These are phyloP conservation scores for Echium plantagineum DNA, from an alignment of 257 asterid genomes.

Conservation along the genomic window DNA sequence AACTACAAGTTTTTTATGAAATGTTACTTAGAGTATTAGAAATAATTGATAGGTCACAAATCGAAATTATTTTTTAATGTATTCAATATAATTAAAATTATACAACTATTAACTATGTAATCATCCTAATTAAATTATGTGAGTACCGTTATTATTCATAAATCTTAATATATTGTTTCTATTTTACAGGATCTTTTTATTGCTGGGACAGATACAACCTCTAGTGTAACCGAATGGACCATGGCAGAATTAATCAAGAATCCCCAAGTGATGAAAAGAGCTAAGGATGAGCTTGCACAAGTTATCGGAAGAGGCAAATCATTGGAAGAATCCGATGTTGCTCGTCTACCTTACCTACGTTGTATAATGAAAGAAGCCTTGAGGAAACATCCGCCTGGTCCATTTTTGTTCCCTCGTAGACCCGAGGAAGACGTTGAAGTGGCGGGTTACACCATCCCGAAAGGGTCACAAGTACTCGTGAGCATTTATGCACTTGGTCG, in stretches of 20 bases:
- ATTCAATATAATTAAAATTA: too few species aligned
- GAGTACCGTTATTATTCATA: too few species aligned
- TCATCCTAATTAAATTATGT: too few species aligned
- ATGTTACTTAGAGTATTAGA: too few species aligned
- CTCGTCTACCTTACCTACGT: not conserved
- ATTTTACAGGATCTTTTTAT: conserved; percentile 1
- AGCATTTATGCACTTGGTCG: conserved; percentile 7
- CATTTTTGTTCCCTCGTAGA: conserved; percentile 1
- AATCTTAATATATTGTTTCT: too few species aligned
- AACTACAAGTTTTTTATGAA: too few species aligned
- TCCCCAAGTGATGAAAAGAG: not conserved
- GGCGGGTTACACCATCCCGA: conserved; percentile 1
- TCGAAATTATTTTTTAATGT: too few species aligned
- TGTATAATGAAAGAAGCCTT: not conserved
- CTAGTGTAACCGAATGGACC: not conserved
- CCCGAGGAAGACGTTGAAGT: conserved; percentile 2
- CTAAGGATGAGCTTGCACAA: conserved; percentile 1
- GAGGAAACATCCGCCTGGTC: conserved; percentile 4
- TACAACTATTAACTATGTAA: too few species aligned
- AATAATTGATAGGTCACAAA: too few species aligned
- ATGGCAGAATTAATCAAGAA: not conserved
- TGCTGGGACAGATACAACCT: conserved; percentile 7
- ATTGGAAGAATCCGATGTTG: conserved; percentile 1
- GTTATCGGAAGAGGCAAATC: not conserved
- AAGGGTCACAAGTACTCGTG: conserved; percentile 1